Evolutionary conservation across 139 green algal genomes (phyloP).

Genomic region (Chlamydomonas eustigma): DNA sequence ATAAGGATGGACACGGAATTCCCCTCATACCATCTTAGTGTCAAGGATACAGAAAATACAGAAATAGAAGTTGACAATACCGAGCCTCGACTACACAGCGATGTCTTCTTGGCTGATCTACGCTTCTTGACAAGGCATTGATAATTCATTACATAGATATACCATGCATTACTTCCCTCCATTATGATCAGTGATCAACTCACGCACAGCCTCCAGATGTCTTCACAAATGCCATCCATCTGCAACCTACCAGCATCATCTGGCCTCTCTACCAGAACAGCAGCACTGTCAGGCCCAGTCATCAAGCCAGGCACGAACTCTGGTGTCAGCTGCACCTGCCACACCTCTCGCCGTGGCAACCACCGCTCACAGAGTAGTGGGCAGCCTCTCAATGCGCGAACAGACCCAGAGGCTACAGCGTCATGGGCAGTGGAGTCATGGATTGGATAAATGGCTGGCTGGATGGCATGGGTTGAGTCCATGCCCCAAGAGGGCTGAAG

Average conservation of each 20-base stretch:
- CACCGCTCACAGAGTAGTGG: constrained; percentile 20
- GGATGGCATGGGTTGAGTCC: constrained; percentile 19
- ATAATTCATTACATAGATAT: too few relatives aligned
- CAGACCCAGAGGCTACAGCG: constrained; percentile 8
- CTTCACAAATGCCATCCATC: background rate
- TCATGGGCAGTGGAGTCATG: constrained; percentile 19
- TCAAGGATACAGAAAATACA: too few relatives aligned
- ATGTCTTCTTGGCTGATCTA: too few relatives aligned
- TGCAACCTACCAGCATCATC: constrained; percentile 19
- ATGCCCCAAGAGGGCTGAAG: constrained; percentile 36
- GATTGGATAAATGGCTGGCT: constrained; percentile 25
- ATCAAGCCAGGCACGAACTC: constrained; percentile 27
- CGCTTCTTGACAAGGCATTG: too few relatives aligned
- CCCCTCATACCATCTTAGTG: too few relatives aligned
- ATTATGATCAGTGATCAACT: too few relatives aligned
- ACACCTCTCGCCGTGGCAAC: constrained; percentile 37
- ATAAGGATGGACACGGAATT: too few relatives aligned
- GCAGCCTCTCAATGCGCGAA: constrained; percentile 16
- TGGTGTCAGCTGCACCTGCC: constrained; percentile 26
- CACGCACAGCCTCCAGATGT: background rate
- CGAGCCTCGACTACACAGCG: too few relatives aligned
- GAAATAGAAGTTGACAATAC: too few relatives aligned
- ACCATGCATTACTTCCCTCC: too few relatives aligned
- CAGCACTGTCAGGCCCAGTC: constrained; percentile 19
- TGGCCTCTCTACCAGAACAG: constrained; percentile 24